These are phyloP conservation scores for Lepiota brunneoincarnata DNA, from an alignment of 768 basidiomycete species.

Conservation along the genomic window DNA sequence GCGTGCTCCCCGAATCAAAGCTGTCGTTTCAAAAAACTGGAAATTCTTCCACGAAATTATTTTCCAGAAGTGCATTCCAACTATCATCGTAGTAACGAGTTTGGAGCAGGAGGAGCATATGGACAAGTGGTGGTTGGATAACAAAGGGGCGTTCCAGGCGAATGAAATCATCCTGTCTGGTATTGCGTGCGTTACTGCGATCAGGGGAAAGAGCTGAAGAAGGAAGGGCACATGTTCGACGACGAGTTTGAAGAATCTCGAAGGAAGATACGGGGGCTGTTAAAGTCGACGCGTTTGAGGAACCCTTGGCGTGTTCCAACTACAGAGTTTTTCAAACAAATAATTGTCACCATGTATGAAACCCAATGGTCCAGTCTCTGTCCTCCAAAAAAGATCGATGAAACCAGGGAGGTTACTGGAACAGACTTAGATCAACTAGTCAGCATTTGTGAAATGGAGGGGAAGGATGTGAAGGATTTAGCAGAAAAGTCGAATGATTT, in stretches of 20 bases:
- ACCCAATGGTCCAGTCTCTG: too few species aligned
- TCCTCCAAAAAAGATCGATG: too few species aligned
- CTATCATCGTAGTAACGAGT: slow-evolving; percentile 33
- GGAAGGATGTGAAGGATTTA: background rate
- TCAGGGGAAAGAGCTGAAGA: slow-evolving; percentile 49
- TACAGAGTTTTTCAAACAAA: background rate
- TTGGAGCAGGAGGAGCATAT: slow-evolving; percentile 28
- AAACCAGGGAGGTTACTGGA: too few species aligned
- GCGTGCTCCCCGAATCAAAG: slow-evolving; percentile 31
- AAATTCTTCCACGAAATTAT: slow-evolving; percentile 33
- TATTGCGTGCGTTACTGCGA: slow-evolving; percentile 37
- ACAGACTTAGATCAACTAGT: too few species aligned
- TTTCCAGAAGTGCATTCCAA: slow-evolving; percentile 35
- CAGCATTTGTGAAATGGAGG: too few species aligned
- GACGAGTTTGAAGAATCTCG: slow-evolving; percentile 13
- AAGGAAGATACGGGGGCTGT: slow-evolving; percentile 5
- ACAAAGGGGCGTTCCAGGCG: slow-evolving; percentile 24
- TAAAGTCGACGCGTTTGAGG: background rate
- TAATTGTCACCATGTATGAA: background rate
- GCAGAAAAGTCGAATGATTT: background rate
- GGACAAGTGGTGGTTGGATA: slow-evolving; percentile 27
- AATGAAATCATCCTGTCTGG: slow-evolving; percentile 25
- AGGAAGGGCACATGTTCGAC: slow-evolving; percentile 24
- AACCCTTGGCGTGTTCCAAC: background rate
- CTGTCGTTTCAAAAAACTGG: slow-evolving; percentile 32